Base-by-base conservation (phyloP, 2,329 filamentous ascomycete genomes). In the Fusarium cicatricum region DNA sequence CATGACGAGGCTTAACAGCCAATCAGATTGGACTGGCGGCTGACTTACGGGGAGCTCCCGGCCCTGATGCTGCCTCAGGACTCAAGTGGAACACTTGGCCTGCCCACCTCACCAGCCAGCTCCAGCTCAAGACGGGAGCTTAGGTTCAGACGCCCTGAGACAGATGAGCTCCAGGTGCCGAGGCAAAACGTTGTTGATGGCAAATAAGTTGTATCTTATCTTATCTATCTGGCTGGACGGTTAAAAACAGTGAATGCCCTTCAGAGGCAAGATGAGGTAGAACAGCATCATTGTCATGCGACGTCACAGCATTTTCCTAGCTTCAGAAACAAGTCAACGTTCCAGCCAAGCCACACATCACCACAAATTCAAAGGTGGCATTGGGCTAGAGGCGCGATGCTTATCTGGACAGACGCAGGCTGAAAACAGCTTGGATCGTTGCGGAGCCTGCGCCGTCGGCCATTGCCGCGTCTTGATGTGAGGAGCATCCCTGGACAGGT, bases 401-500 rank as follows among this genome's bases (percentile, higher is more conserved):
- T 69, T 68, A 68, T 69, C 65, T 68, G 47, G 31, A 50, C 53
- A 37, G 48, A n/a, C n/a, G n/a, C n/a, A 42, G 31, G 42, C 50
- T 56, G 64, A 52, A 53, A 60, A 55, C 56, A 65, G 52, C 48
- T 45, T 59, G 53, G 48, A 60, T 57, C 51, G 53, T 26, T 64
- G 65, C 62, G 65, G 64, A 65, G 54, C 53, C 46, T 38, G 38
- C 50, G 48, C 41, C 49, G 49, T 42, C 52, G 60, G 54, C 33
- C 56, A 52, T 51, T 42, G 53, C 62, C 58, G 23, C 23, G 46
- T 52, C 56, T 57, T 53, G 56, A 55, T 62, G 47, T 59, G 61
- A 64, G 61, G 61, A 26, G 23, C 9, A 44, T 42, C n/a, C 40
- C 28, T 49, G 48, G 46, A 44, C 36, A 52, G 48, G 28, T 64